These are phyloP conservation scores for Lactifluus volemus DNA, from an alignment of 768 basidiomycete species.

Conservation along the genomic window DNA sequence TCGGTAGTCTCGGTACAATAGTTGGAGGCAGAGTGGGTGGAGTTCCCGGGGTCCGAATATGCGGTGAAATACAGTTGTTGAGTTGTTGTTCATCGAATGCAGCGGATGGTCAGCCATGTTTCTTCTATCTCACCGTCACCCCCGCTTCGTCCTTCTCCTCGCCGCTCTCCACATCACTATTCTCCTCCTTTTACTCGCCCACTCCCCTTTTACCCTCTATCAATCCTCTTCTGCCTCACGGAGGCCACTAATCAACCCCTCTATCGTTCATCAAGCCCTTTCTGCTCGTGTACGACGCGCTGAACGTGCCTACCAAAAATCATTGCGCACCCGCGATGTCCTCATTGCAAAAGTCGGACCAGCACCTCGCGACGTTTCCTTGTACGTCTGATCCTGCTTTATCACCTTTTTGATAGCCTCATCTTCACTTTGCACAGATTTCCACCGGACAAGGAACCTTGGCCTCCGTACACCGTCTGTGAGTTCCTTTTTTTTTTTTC, in stretches of 20 bases:
- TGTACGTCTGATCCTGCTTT: slow-evolving; percentile 1
- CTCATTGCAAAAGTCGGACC: slow-evolving; percentile 19
- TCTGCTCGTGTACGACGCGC: slow-evolving; percentile 8
- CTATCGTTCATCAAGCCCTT: not conserved
- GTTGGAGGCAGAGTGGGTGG: too few relatives aligned
- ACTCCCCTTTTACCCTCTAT: not conserved
- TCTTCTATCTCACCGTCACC: slow-evolving; percentile 15
- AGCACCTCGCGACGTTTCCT: slow-evolving; percentile 1
- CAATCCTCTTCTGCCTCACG: not conserved
- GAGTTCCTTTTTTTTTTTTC: not conserved
- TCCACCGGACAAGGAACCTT: slow-evolving; percentile 18
- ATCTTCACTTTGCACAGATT: slow-evolving; percentile 7
- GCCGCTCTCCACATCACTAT: slow-evolving; percentile 10
- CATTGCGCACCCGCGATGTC: slow-evolving; percentile 9
- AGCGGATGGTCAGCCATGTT: not conserved
- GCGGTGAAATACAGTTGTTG: too few relatives aligned
- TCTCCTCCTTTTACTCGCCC: slow-evolving; percentile 14
- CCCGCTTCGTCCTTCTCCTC: slow-evolving; percentile 18
- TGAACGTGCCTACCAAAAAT: slow-evolving; percentile 17
- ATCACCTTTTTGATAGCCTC: not conserved
- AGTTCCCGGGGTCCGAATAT: too few relatives aligned
- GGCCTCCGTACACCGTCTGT: slow-evolving; percentile 20
- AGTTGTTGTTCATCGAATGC: too few relatives aligned
- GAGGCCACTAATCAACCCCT: not conserved
- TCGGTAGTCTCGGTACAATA: too few relatives aligned